A percentile compares a stretch with the other conserved stretches of the same genome.
These are phyloP conservation scores for Cercospora canescens DNA, from an alignment of 2,329 filamentous ascomycete species.

Conservation along the genomic window DNA sequence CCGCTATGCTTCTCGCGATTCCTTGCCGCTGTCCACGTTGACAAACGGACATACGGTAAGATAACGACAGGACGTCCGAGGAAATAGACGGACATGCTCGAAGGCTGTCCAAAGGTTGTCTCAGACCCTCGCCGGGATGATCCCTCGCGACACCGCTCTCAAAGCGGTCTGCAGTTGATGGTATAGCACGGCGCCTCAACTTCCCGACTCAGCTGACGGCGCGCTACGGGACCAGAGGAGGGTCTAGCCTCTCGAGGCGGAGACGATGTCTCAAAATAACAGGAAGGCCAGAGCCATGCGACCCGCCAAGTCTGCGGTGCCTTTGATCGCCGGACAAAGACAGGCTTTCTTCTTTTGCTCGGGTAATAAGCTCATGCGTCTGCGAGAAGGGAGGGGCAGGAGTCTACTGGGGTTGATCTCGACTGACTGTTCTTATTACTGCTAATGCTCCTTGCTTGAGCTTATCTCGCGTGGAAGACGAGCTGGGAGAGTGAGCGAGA, in stretches of 20 bases:
- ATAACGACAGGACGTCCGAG: background rate
- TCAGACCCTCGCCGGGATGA: conserved; percentile 2
- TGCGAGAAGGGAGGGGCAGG: background rate
- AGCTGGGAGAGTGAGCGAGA: too few relatives aligned
- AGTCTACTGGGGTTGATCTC: background rate
- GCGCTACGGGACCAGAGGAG: background rate
- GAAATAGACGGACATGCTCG: background rate
- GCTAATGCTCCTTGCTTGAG: background rate
- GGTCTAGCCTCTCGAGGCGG: background rate
- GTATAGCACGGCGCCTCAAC: background rate
- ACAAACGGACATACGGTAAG: background rate
- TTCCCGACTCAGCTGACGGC: background rate
- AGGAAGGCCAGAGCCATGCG: background rate
- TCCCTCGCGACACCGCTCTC: background rate
- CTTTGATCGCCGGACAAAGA: background rate
- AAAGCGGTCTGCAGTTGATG: background rate
- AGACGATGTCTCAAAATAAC: background rate
- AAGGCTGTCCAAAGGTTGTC: background rate
- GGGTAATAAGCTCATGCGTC: background rate
- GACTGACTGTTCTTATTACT: background rate
- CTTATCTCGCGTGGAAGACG: background rate
- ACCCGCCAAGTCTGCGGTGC: background rate
- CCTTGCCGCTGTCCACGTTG: too few relatives aligned
- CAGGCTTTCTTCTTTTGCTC: background rate
- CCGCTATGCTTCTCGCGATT: too few relatives aligned